A percentile compares a stretch with the other conserved stretches of the same genome.
Conservation (phyloP, 2,329 filamentous ascomycete genomes). For the Rhexocercosporidium sp. region DNA sequence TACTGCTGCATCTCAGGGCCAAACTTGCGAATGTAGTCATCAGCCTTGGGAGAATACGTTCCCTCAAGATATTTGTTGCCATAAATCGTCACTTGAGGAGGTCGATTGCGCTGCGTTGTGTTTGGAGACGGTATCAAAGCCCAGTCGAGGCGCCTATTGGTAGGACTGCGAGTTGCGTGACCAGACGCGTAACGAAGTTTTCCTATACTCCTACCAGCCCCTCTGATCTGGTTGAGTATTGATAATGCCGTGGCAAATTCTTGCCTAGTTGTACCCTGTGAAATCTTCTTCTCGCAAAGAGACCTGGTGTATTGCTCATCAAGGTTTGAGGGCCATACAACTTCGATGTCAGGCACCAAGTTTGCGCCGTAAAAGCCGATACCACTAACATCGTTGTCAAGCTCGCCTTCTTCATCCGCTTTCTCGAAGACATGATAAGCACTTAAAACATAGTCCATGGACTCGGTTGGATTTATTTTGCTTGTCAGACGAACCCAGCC, state of each 20-base stretch:
- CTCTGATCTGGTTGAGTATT: background rate
- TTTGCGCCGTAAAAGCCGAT: background rate
- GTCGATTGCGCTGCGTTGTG: background rate
- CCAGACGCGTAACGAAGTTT: background rate
- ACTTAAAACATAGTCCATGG: background rate
- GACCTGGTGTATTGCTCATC: background rate
- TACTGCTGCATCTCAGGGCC: background rate
- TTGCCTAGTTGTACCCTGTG: background rate
- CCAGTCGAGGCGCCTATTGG: background rate
- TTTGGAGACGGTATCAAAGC: background rate
- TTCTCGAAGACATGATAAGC: background rate
- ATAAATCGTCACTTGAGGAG: background rate
- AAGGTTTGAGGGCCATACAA: background rate
- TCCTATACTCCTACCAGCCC: background rate
- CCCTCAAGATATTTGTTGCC: no score
- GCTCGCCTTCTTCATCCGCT: background rate
- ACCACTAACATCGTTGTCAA: background rate
- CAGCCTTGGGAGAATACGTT: background rate
- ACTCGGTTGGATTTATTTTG: background rate
- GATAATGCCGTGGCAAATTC: background rate
- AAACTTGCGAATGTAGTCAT: background rate
- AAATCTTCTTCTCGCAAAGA: background rate
- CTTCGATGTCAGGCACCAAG: background rate
- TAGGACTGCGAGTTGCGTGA: background rate
- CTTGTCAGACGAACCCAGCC: background rate